Conservation (phyloP, 2,329 filamentous ascomycete genomes). For the Fusarium tjaetaba region DNA sequence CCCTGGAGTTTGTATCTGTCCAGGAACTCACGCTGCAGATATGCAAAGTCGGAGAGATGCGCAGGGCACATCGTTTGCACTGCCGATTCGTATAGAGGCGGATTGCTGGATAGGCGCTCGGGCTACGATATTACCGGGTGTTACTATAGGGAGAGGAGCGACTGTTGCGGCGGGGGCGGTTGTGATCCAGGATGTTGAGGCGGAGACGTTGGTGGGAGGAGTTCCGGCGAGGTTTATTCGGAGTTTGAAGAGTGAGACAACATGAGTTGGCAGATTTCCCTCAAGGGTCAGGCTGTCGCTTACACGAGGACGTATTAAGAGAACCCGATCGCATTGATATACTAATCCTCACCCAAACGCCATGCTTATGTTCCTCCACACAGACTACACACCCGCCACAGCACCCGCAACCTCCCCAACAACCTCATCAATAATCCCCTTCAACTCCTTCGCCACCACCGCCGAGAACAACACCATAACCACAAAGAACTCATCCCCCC, state of each 20-base stretch:
- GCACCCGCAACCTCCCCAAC: constrained; percentile 3
- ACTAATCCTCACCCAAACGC: not conserved
- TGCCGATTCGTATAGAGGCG: constrained; percentile 11
- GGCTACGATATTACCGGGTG: constrained; percentile 3
- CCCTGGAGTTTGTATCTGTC: constrained; percentile 11
- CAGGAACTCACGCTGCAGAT: constrained; percentile 1
- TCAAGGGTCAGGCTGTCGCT: no score
- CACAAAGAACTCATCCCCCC: constrained; percentile 36
- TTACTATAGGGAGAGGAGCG: constrained; percentile 6
- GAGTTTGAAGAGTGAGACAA: not conserved
- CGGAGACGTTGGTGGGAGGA: constrained; percentile 19
- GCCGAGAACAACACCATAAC: constrained; percentile 38
- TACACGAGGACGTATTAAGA: rapidly evolving
- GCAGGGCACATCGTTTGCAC: constrained; percentile 5
- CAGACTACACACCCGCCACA: not conserved
- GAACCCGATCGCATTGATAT: not conserved
- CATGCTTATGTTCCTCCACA: not conserved
- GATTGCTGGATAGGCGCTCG: constrained; percentile 21
- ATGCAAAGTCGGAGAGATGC: not conserved
- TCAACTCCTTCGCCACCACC: constrained; percentile 18
- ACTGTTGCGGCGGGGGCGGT: constrained; percentile 19
- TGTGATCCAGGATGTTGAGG: constrained; percentile 8
- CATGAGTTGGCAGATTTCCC: no score
- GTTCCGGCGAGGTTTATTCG: constrained; percentile 13
- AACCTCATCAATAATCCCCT: constrained; percentile 16